Evolutionary conservation across 345 rosid species (phyloP), one percentile per base, ranked within the genome.

Genomic region (Salix arbutifolia): DNA sequence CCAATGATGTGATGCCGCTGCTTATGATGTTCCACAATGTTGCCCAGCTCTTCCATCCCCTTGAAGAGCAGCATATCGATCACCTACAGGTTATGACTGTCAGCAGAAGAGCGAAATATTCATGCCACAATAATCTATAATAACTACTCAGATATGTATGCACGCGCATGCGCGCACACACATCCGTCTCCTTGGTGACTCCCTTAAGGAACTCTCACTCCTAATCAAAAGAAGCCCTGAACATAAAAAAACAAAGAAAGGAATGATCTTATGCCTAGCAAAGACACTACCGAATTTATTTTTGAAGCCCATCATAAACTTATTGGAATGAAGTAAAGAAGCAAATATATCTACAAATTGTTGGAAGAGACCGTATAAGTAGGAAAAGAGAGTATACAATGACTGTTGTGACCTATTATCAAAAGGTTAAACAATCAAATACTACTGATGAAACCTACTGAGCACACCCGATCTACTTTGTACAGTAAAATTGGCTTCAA

Each of bases 1-100:
- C 99, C 99, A 33, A 95, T 90, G 38, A 95, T 83, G 83, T 95
- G 99, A 79, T 93, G 99, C 75, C 99, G 95, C 89, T 95, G 99
- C 88, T 95, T 95, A n/a, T 97, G 94, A 76, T 95, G 99, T 84
- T 91, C 97, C 33, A 77, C 80, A 12, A 95, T 83, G 79, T 95
- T 92, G 80, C 80, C 84, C 76, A 95, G 89, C 82, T 95, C 99
- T 86, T 95, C 99, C 90, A 81, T 88, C 64, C 94, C 99, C 83
- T 95, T 95, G 83, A 93, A 90, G n/a, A 95, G 86, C 75, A 95
- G 89, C 90, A 95, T 75, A 81, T 95, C 99, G 76, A 93, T 95
- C 56, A 95, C 99, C 99, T 95, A 89, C 84, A 84, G 17, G 42
- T 53, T 58, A 60, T 0, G 14, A 58, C 18, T 6, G 30, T 73